Evolutionary conservation across 768 basidiomycete genomes (phyloP), one percentile per base, ranked within the genome.

Genomic region (Trametes gibbosa): DNA sequence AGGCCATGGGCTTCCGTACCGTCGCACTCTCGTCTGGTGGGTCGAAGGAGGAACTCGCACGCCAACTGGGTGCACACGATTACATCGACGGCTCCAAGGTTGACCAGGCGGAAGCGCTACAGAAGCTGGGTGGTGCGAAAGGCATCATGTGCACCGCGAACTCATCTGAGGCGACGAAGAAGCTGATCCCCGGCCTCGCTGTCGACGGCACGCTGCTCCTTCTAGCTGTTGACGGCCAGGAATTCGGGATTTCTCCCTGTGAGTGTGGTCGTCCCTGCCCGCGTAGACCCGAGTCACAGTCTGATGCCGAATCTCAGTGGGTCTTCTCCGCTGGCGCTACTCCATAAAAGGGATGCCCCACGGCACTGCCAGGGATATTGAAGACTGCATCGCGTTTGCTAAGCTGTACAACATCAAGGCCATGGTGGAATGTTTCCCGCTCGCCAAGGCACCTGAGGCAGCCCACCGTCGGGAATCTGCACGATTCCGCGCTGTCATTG

Each of bases 111-210:
- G 70, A 69, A 47, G 69, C 59, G 29, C 70, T 76, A 9, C 63
- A 72, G 56, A 65, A 73, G 63, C 61, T 76, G 32, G 74, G 76
- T 7, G 75, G 77, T 12, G 75, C 76, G 14, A 72, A 73, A 51
- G 61, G 75, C 27, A 71, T 76, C 49, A 61, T 73, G 51, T 67
- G 64, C 57, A 73, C 72, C 29, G 72, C 70, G 17, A 70, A 70
- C 29, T 53, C 50, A 60, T 17, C 63, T 13, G 48, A 59, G 42
- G 32, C 46, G 19, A 59, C 58, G 24, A 47, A 56, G 39, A 54
- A 34, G 29, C 61, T 70, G 29, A 39, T 68, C 47, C 50, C 55
- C 12, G 69, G 57, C 4, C 64, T 48, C 25, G 37, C 24, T 39
- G 25, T 56, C 47, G 46, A 56, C 39, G 37, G 55, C 40, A 40